A percentile compares a stretch with the other conserved stretches of the same genome.
Conservation (phyloP, 176 grass and related monocot species). For the Microstegium vimineum region DNA sequence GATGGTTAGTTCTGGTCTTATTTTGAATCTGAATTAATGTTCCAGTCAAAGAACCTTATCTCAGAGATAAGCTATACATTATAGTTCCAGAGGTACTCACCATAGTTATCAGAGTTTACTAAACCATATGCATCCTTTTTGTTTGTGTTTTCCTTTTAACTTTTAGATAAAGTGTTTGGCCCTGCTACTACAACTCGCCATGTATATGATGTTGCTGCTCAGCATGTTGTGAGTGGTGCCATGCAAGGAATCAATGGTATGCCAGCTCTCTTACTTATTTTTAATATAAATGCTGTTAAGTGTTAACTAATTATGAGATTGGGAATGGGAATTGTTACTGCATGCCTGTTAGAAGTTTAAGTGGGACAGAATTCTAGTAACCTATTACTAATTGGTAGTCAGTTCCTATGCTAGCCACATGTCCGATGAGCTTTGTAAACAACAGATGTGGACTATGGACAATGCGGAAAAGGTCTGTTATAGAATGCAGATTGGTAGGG, state of each 20-base stretch:
- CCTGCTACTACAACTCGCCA: slow-evolving; percentile 91
- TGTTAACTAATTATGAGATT: slow-evolving; percentile 12
- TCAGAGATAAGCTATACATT: background rate
- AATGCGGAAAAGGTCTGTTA: background rate
- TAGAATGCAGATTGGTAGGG: background rate
- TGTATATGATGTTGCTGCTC: slow-evolving; percentile 88
- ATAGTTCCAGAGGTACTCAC: background rate
- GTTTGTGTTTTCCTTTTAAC: slow-evolving; percentile 6
- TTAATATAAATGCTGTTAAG: background rate
- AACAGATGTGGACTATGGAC: background rate
- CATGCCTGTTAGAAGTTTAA: slow-evolving; percentile 1
- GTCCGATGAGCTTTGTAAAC: background rate
- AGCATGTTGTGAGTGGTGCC: slow-evolving; percentile 92
- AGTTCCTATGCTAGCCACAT: background rate
- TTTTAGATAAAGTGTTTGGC: slow-evolving; percentile 95
- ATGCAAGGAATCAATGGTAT: slow-evolving; percentile 99
- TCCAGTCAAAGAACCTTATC: background rate
- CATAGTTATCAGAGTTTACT: background rate
- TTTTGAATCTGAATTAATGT: background rate
- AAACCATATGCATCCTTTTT: slow-evolving; percentile 3
- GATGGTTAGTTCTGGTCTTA: background rate
- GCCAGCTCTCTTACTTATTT: slow-evolving; percentile 17
- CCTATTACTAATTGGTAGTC: background rate
- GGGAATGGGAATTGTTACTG: slow-evolving; percentile 7
- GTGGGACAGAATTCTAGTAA: background rate